A percentile compares a stretch with the other conserved stretches of the same genome.
Evolutionary conservation across 2,329 filamentous ascomycete genomes (phyloP).

Genomic region (Fusarium sp.): DNA sequence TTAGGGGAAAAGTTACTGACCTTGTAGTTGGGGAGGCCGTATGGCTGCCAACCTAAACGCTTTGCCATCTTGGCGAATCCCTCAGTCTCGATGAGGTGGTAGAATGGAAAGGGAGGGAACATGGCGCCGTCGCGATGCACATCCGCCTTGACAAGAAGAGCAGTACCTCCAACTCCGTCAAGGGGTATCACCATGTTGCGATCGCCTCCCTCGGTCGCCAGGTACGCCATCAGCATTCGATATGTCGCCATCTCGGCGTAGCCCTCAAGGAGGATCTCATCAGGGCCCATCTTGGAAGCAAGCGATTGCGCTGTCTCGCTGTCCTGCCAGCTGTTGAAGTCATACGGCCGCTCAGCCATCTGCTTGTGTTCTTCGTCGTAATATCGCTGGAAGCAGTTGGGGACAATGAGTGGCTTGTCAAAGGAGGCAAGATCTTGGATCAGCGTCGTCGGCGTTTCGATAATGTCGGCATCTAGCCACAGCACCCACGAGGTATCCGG

Average conservation of each 20-base stretch:
- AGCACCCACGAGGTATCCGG: constrained; percentile 94
- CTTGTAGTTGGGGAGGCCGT: constrained; percentile 96
- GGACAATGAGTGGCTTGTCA: constrained; percentile 90
- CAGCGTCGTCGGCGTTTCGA: constrained; percentile 85
- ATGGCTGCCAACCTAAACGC: constrained; percentile 84
- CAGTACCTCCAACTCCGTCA: constrained; percentile 94
- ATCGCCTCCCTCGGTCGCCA: constrained; percentile 70
- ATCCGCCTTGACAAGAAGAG: constrained; percentile 92
- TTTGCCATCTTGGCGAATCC: constrained; percentile 98
- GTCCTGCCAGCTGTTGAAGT: constrained; percentile 98
- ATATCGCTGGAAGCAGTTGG: constrained; percentile 95
- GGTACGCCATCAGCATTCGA: constrained; percentile 88
- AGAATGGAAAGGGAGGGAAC: constrained; percentile 97
- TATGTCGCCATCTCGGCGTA: constrained; percentile 95
- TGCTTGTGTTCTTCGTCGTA: constrained; percentile 74
- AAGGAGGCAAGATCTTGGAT: constrained; percentile 92
- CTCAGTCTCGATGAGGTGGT: constrained; percentile 96
- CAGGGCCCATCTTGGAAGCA: constrained; percentile 81
- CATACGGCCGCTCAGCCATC: constrained; percentile 84
- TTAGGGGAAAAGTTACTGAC: constrained; percentile 61
- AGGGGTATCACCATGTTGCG: constrained; percentile 74
- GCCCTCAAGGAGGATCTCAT: constrained; percentile 93
- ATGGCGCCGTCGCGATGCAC: constrained; percentile 98
- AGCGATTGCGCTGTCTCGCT: constrained; percentile 81
- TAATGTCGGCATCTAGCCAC: constrained; percentile 92